Evolutionary conservation across 2,329 filamentous ascomycete species (phyloP).

Genomic region (Botryotinia narcissicola): DNA sequence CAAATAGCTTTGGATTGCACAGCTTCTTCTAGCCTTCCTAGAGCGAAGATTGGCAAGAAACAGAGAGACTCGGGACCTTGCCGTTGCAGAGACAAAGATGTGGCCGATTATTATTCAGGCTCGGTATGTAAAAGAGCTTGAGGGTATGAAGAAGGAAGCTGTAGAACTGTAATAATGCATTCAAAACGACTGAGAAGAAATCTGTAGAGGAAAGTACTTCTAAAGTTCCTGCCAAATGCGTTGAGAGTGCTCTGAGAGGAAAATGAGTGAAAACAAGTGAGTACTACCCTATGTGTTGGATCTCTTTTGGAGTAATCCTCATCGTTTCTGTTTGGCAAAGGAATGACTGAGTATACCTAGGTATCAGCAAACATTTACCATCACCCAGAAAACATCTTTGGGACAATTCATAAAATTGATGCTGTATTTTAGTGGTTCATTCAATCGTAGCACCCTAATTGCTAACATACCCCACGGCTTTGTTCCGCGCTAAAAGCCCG

Average conservation of each 20-base stretch:
- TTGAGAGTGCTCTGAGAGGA: not conserved
- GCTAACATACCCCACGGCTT: not conserved
- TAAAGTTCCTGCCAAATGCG: not conserved
- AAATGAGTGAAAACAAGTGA: not conserved
- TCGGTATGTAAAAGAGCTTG: not conserved
- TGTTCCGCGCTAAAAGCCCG: constrained; percentile 1
- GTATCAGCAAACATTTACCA: not conserved
- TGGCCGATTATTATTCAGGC: constrained; percentile 44
- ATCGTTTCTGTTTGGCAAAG: not conserved
- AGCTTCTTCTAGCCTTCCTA: constrained; percentile 49
- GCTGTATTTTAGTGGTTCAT: not conserved
- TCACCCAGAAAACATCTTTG: not conserved
- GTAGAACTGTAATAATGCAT: not conserved
- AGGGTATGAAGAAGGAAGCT: constrained; percentile 21
- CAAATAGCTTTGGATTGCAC: not conserved
- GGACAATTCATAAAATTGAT: not conserved
- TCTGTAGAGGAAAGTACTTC: not conserved
- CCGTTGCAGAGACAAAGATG: constrained; percentile 56
- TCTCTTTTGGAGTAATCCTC: not conserved
- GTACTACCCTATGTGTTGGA: not conserved
- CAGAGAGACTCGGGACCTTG: constrained; percentile 61
- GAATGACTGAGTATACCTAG: no score
- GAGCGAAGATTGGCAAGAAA: constrained; percentile 45
- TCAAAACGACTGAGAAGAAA: not conserved
- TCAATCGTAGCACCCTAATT: not conserved